Percentiles rank a stretch among this genome's conserved stretches.
Conservation (phyloP, 257 asterid genomes). For the Jacaranda copaia region DNA sequence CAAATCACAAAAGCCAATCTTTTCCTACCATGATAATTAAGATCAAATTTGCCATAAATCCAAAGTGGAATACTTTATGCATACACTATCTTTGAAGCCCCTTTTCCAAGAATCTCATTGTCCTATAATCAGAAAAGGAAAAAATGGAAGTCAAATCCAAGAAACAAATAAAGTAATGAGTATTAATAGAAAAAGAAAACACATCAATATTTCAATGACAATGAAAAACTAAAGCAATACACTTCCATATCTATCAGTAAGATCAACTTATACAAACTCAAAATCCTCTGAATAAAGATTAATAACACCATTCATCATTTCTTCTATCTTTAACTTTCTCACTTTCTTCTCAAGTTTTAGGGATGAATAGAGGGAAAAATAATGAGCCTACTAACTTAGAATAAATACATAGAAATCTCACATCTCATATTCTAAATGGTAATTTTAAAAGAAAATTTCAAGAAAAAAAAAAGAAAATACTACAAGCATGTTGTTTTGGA, state of each 20-base stretch:
- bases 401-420: constrained; percentile 19
- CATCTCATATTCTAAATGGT: constrained; percentile 14
- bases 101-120: constrained; percentile 96
- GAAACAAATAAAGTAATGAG: constrained; percentile 1
- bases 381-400: constrained; percentile 22
- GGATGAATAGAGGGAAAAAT: constrained; percentile 27
- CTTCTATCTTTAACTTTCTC: constrained; percentile 24
- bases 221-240: constrained; percentile 44
- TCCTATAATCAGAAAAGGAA: constrained; percentile 61
- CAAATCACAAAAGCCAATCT: background rate
- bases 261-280: constrained; percentile 91
- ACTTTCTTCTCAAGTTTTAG: constrained; percentile 23
- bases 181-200: constrained; percentile 13
- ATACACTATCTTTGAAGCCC: constrained; percentile 96
- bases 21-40: background rate
- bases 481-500: constrained; percentile 38
- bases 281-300: constrained; percentile 69
- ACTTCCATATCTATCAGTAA: constrained; percentile 98
- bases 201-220: constrained; percentile 9
- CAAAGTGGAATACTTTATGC: constrained; percentile 34
- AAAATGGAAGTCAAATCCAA: background rate
- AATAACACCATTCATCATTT: constrained; percentile 66
- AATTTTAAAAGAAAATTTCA: background rate
- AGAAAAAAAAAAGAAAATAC: constrained; percentile 20
- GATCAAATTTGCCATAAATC: constrained; percentile 34